phyloP scores from a whole-genome alignment of 129 eudicot genomes.

The Tagetes patula region DNA sequence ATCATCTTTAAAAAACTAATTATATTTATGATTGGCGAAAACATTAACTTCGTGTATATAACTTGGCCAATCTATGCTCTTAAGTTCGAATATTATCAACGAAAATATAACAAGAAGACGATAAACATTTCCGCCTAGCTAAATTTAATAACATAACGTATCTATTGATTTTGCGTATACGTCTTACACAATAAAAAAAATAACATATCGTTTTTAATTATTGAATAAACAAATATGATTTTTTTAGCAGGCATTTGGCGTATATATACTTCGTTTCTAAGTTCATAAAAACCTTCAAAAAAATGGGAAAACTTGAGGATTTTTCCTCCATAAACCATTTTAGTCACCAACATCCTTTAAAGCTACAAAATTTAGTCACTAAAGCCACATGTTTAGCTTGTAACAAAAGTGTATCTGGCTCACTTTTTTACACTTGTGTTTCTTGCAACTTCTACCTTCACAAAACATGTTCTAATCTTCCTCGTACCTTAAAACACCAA shows the following conservation, averaged over 20 bases:
- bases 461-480: conserved; percentile 41
- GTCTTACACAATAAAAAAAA: not conserved
- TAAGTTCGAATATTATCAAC: not conserved
- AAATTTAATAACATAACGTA: conserved; percentile 2
- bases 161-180: not conserved
- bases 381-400: conserved; percentile 41
- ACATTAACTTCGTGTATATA: no score
- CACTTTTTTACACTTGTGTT: conserved; percentile 37
- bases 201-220: not conserved
- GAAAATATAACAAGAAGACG: conserved; percentile 7
- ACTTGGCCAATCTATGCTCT: no score
- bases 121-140: not conserved
- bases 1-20: no score
- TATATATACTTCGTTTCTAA: not conserved
- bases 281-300: conserved; percentile 4
- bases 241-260: not conserved
- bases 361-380: conserved; percentile 14
- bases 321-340: conserved; percentile 39
- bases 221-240: not conserved
- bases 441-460: conserved; percentile 46
- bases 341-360: conserved; percentile 49
- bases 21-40: not conserved
- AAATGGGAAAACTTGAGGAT: conserved; percentile 34
- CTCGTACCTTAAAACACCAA: conserved; percentile 34
- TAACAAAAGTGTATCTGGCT: conserved; percentile 26